Evolutionary conservation across 352 stramenopile genomes (phyloP), one percentile per base, ranked within the genome.

Genomic region (Globisporangium irregulare): DNA sequence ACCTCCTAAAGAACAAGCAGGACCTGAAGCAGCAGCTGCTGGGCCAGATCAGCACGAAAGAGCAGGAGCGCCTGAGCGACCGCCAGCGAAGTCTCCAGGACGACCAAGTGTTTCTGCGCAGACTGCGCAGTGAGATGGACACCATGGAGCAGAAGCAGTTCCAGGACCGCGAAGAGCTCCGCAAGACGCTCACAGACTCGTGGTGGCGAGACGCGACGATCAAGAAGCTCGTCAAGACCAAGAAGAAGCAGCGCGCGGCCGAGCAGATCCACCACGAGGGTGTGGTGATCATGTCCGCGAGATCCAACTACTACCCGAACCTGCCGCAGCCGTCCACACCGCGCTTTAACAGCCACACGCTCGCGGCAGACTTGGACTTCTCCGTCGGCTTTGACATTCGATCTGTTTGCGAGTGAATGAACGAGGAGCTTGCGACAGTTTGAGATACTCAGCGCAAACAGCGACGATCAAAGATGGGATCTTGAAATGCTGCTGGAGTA

Each of bases 351-450:
- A 53, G 48, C 18, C 32, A 32, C 12, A 36, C 20, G 22, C 25
- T n/a, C 27, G 22, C n/a, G 50, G n/a, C 15, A 27, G 73, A 77
- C 4, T 72, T 79, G 38, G 79, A 93, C 60, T 93, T 79, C 68
- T 92, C 84, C 0, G 84, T 92, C 3, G 84, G 84, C 25, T 92
- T 91, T 54, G 82, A 92, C 71, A 87, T 91, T 62, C 84, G 82
- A 0, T 89, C 81, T 3, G 71, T 86, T 22, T 82, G 73, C 6
- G 43, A 50, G n/a, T 50, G 76, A 79, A n/a, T 81, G 50, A 73
- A 18, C 48, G 41, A 48, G 41, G 6, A 20, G 41, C 41, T 20
- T 20, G 41, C 15, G 15, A 20, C 15, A 1, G 5, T 22, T 20
- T 32, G 29, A 43, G 41, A n/a, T 5, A 50, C 8, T 50, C 15